phyloP scores from a whole-genome alignment of 1,284 basidiomycete genomes.

The Somion occarium region DNA sequence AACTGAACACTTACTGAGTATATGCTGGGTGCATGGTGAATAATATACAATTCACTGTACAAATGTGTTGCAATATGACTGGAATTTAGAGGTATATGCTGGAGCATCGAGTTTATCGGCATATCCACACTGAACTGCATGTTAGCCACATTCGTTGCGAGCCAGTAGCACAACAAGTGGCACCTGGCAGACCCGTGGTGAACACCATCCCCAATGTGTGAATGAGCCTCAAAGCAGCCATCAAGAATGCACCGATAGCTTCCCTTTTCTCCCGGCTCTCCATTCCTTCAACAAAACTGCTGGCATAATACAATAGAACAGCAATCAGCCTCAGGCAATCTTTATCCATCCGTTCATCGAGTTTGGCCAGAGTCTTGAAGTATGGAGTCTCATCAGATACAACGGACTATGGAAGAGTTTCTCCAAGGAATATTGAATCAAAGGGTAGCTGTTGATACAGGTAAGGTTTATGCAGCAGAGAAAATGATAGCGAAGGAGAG shows the following conservation, averaged over 20 bases:
- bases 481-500: not conserved
- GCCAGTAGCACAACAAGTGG: no score
- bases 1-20: conserved; percentile 39
- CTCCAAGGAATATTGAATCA: conserved; percentile 38
- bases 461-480: no score
- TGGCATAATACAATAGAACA: conserved; percentile 38
- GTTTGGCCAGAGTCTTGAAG: conserved; percentile 35
- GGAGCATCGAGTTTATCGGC: conserved; percentile 55
- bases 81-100: conserved; percentile 81
- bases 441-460: no score
- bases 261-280: conserved; percentile 30
- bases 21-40: not conserved
- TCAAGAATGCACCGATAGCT: conserved; percentile 41
- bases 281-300: conserved; percentile 18
- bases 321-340: conserved; percentile 29
- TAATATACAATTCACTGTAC: conserved; percentile 55
- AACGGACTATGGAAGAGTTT: conserved; percentile 30
- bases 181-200: conserved; percentile 63
- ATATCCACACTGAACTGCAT: conserved; percentile 75
- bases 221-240: conserved; percentile 6
- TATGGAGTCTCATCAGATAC: conserved; percentile 31
- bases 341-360: conserved; percentile 36
- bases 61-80: conserved; percentile 67
- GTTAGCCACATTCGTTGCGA: no score
- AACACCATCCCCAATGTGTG: not conserved